Conservation (phyloP, 768 basidiomycete species). For the Coprinellus aureogranulatus region DNA sequence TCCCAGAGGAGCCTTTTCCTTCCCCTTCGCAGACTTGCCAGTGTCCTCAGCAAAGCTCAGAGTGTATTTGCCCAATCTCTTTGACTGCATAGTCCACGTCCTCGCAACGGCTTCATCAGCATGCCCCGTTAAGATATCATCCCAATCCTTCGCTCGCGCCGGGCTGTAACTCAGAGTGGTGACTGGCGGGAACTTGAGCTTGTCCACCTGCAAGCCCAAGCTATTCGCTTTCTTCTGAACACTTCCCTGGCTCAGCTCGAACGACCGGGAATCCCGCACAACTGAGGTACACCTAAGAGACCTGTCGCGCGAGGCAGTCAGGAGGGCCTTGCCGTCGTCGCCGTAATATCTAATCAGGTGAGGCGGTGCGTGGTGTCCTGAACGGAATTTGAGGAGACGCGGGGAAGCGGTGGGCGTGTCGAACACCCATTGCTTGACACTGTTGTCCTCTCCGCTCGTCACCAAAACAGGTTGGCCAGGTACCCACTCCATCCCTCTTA, state of each 20-base stretch:
- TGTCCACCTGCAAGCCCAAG: conserved; percentile 73
- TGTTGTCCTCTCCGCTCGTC: conserved; percentile 91
- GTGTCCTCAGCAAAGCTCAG: conserved; percentile 55
- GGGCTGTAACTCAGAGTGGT: conserved; percentile 76
- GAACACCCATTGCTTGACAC: conserved; percentile 99
- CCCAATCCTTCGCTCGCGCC: conserved; percentile 91
- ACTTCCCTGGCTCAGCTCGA: conserved; percentile 90
- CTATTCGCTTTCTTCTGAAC: conserved; percentile 66
- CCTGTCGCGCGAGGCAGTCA: conserved; percentile 87
- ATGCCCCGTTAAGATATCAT: conserved; percentile 92
- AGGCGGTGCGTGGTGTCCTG: conserved; percentile 89
- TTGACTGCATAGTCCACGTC: conserved; percentile 84
- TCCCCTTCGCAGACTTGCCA: conserved; percentile 18
- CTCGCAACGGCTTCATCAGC: conserved; percentile 78
- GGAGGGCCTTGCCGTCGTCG: conserved; percentile 91
- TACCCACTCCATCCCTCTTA: conserved; percentile 86
- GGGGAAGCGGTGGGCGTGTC: conserved; percentile 88
- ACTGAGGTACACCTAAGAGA: conserved; percentile 88
- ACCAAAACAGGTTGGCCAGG: conserved; percentile 89
- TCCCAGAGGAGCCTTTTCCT: conserved; percentile 47
- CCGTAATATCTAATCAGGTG: conserved; percentile 94
- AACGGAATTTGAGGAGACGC: conserved; percentile 84
- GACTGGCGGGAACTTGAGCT: conserved; percentile 82
- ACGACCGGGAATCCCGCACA: conserved; percentile 91
- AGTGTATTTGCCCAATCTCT: conserved; percentile 74